Percentiles rank a stretch among this genome's conserved stretches.
Conservation (phyloP, 1,284 basidiomycete species). For the Rhodotorula mucilaginosa region DNA sequence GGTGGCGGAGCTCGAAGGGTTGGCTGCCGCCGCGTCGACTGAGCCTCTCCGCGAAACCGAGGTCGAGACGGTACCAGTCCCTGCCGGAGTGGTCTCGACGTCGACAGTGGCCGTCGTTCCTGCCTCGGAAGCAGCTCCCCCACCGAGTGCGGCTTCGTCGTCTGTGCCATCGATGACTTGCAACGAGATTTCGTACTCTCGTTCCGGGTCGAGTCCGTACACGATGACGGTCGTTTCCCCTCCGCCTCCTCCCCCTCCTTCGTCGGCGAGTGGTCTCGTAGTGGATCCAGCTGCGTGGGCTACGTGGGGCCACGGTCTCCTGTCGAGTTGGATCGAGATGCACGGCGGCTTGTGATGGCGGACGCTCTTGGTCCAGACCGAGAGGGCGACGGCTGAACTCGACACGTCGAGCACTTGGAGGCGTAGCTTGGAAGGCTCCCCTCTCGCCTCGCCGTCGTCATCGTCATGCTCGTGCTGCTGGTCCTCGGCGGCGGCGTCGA, state of each 20-base stretch:
- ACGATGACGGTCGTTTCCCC: slow-evolving; percentile 39
- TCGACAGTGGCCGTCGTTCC: slow-evolving; percentile 5
- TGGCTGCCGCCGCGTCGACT: background rate
- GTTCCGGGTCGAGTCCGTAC: slow-evolving; percentile 33
- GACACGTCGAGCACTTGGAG: slow-evolving; percentile 41
- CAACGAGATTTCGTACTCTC: slow-evolving; percentile 37
- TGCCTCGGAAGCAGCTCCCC: background rate
- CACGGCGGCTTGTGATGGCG: slow-evolving; percentile 14
- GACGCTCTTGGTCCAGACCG: slow-evolving; percentile 23
- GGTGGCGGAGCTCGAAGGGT: background rate
- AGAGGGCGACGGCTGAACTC: slow-evolving; percentile 35
- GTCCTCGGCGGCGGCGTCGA: background rate
- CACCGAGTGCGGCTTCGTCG: background rate
- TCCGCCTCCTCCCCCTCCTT: background rate
- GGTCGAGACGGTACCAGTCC: no score
- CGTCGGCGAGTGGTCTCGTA: background rate
- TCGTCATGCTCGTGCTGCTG: background rate
- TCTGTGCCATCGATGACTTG: slow-evolving; percentile 27
- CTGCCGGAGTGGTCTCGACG: slow-evolving; percentile 8
- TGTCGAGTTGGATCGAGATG: slow-evolving; percentile 39
- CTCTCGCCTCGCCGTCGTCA: background rate
- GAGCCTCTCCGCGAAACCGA: slow-evolving; percentile 7
- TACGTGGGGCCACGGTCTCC: slow-evolving; percentile 38
- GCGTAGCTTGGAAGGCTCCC: background rate
- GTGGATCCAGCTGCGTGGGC: slow-evolving; percentile 19